phyloP scores from a whole-genome alignment of 2,329 filamentous ascomycete genomes.

The Penicillium sp. region DNA sequence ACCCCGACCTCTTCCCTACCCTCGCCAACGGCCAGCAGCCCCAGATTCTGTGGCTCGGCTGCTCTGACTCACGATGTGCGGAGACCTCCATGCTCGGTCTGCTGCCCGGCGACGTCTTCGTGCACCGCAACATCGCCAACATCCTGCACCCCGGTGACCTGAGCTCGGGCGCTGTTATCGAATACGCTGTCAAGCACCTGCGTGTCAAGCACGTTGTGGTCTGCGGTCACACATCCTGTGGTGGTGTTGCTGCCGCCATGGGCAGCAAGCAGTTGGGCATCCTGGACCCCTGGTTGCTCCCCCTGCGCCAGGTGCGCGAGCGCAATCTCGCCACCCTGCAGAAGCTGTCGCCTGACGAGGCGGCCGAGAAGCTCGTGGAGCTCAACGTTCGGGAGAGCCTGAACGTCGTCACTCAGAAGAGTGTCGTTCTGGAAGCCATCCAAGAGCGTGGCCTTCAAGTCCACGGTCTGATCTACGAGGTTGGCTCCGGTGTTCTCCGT shows the following conservation, averaged over 20 bases:
- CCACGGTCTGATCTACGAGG: slow-evolving; percentile 79
- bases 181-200: slow-evolving; percentile 76
- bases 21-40: slow-evolving; percentile 70
- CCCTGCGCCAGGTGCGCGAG: slow-evolving; percentile 60
- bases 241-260: slow-evolving; percentile 62
- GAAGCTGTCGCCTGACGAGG: slow-evolving; percentile 54
- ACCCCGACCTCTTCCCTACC: slow-evolving; percentile 73
- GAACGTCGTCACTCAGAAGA: slow-evolving; percentile 70
- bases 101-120: slow-evolving; percentile 83
- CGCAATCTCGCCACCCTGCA: slow-evolving; percentile 59
- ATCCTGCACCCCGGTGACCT: slow-evolving; percentile 77
- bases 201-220: slow-evolving; percentile 69
- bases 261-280: slow-evolving; percentile 63
- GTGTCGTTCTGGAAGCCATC: slow-evolving; percentile 72
- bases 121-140: slow-evolving; percentile 91
- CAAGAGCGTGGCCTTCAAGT: slow-evolving; percentile 72
- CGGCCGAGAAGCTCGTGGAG: slow-evolving; percentile 70
- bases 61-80: slow-evolving; percentile 82
- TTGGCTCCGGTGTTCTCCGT: slow-evolving; percentile 61
- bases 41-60: slow-evolving; percentile 78
- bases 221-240: slow-evolving; percentile 67
- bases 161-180: slow-evolving; percentile 75
- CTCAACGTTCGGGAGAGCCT: slow-evolving; percentile 76
- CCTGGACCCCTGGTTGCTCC: slow-evolving; percentile 67
- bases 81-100: slow-evolving; percentile 81